These are phyloP conservation scores for Aegilops umbellulata DNA, from an alignment of 176 grass and related monocot genomes.

Conservation along the genomic window DNA sequence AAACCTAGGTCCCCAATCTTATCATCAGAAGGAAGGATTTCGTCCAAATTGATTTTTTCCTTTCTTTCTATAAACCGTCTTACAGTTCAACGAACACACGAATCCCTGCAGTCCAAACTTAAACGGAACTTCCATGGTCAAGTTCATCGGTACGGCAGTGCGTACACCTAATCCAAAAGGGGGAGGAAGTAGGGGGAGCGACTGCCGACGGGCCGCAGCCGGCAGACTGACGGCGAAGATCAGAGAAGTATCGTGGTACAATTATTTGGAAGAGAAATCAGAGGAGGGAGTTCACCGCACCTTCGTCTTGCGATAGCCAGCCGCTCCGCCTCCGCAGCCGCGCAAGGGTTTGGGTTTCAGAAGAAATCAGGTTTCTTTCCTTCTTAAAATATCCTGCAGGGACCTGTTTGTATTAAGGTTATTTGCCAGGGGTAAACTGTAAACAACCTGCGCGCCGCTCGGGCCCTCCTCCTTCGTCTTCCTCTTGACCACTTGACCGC, in stretches of 20 bases:
- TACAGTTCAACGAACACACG: background rate
- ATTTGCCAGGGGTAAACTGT: background rate
- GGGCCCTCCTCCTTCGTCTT: background rate
- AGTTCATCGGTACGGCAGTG: background rate
- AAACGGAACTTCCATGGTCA: background rate
- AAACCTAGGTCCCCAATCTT: background rate
- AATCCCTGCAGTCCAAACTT: background rate
- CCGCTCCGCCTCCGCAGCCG: too few relatives aligned
- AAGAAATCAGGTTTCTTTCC: too few relatives aligned
- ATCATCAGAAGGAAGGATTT: background rate
- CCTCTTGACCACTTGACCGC: background rate
- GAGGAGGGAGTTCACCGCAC: too few relatives aligned
- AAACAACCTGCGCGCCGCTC: background rate
- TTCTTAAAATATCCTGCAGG: background rate
- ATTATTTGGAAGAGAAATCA: too few relatives aligned
- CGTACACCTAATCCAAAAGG: too few relatives aligned
- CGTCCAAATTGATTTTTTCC: background rate
- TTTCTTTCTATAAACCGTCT: background rate
- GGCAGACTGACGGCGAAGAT: too few relatives aligned
- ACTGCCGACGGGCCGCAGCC: too few relatives aligned
- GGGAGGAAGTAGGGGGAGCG: too few relatives aligned
- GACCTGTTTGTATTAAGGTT: background rate
- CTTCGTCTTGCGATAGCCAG: too few relatives aligned
- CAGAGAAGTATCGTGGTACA: too few relatives aligned
- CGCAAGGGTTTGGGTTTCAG: too few relatives aligned